A percentile compares a stretch with the other conserved stretches of the same genome.
Conservation (phyloP, 2,329 filamentous ascomycete genomes). For the Gremmenia infestans region DNA sequence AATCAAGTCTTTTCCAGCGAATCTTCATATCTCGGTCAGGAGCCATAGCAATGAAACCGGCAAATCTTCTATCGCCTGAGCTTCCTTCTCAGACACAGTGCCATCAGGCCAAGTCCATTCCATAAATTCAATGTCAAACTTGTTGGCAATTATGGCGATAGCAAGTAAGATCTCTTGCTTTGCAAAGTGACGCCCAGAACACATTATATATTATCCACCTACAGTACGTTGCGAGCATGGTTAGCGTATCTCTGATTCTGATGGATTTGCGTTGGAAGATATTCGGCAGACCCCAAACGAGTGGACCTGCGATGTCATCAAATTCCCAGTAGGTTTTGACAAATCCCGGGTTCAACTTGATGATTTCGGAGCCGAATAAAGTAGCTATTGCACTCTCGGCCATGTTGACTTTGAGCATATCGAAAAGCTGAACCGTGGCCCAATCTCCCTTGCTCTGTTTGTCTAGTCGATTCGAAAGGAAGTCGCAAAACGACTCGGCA, state of each 20-base stretch:
- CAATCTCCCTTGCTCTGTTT: neutral
- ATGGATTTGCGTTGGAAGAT: conserved; percentile 5
- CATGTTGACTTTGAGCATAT: conserved; percentile 12
- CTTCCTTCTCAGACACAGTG: conserved; percentile 2
- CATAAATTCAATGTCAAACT: conserved; percentile 14
- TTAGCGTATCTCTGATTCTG: conserved; percentile 5
- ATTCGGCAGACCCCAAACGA: conserved; percentile 10
- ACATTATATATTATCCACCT: conserved; percentile 15
- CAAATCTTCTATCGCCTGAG: conserved; percentile 5
- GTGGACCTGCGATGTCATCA: conserved; percentile 8
- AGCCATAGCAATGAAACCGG: conserved; percentile 10
- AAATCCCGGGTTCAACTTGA: conserved; percentile 10
- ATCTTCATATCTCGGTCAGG: conserved; percentile 13
- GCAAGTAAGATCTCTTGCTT: conserved; percentile 17
- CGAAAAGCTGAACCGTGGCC: conserved; percentile 4
- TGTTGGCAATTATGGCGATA: conserved; percentile 10
- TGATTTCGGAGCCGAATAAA: conserved; percentile 9
- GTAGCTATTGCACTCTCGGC: conserved; percentile 9
- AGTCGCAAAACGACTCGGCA: neutral
- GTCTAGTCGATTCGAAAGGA: neutral
- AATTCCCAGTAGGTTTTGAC: conserved; percentile 13
- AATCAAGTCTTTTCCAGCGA: neutral
- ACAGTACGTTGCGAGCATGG: neutral
- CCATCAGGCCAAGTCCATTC: conserved; percentile 3
- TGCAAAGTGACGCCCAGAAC: conserved; percentile 17